Evolutionary conservation across 805 yeast species (phyloP), one percentile per base, ranked within the genome.

Genomic region (Zygoascus flipseniorum): DNA sequence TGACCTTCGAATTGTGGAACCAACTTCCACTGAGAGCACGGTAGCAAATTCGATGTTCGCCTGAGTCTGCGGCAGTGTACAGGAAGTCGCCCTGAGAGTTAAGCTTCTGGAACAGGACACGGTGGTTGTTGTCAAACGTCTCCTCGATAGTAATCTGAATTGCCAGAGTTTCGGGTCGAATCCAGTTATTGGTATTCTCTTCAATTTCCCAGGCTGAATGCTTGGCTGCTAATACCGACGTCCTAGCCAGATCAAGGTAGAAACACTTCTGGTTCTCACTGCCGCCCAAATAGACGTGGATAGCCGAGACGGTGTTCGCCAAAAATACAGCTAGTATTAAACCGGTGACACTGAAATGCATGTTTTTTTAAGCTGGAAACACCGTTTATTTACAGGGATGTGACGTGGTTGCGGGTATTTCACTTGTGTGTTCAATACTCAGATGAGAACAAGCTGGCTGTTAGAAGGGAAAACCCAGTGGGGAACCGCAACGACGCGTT

Each of bases 1-100:
- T 79, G 61, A 88, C 83, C 55, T 70, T 71, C 56, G 72, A 55
- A 62, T 79, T 78, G 55, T 79, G 74, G 62, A 86, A 75, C 82
- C 89, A 85, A 52, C 86, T 88, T 47, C 69, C 65, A 31, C 64
- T 60, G 46, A 68, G 62, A n/a, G 82, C 82, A 43, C 81, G 82
- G 68, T 89, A 72, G 71, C 97, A 89, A 62, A 90, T 76, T 62
- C 77, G 76, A 74, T 89, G 97, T 66, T 86, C 95, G 41, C 97
- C 97, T 10, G 84, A 73, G 52, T 86, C 96, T 47, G 81, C 71
- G 1, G 97, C 86, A 11, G 90, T 84, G 73, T 87, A 89, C 31
- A 89, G 77, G 68, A 88, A 86, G 56, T 83, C 83, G 14, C 89
- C 86, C 42, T 67, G 69, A 11, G 86, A 72, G 2, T 76, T 59